These are phyloP conservation scores for Setaria italica DNA, from an alignment of 202 grass and related monocot genomes.

Conservation along the genomic window DNA sequence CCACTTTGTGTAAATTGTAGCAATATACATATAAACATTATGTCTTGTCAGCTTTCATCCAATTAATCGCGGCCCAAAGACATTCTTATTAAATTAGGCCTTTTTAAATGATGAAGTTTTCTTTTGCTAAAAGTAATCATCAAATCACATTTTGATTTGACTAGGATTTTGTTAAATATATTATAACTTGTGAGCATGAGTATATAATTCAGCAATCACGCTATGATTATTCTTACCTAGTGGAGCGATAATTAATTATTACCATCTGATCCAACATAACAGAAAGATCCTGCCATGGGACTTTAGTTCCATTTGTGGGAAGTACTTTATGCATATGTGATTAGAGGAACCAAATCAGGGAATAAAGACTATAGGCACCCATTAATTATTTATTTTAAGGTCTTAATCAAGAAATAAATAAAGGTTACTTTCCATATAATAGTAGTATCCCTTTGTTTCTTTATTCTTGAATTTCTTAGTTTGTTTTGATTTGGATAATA, in stretches of 20 bases:
- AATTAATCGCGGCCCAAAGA: neutral
- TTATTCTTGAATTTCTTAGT: neutral
- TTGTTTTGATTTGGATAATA: neutral
- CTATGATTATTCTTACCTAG: slow-evolving; percentile 12
- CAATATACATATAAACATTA: neutral
- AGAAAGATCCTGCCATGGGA: neutral
- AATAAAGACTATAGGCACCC: neutral
- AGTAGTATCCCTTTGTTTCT: neutral
- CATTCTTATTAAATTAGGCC: neutral
- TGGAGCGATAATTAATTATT: slow-evolving; percentile 7
- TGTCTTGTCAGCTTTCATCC: neutral
- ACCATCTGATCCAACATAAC: neutral
- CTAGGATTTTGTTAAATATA: neutral
- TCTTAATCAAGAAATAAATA: neutral
- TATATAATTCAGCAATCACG: neutral
- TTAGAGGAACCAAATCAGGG: neutral
- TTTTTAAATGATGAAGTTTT: neutral
- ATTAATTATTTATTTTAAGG: neutral
- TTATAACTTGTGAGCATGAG: neutral
- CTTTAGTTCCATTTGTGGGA: neutral
- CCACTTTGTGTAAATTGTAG: no score
- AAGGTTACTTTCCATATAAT: neutral
- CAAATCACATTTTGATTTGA: neutral
- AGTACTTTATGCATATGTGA: neutral
- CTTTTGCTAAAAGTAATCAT: neutral